Evolutionary conservation across 208 protist species (phyloP).

Genomic region (Trypanosoma grayi): DNA sequence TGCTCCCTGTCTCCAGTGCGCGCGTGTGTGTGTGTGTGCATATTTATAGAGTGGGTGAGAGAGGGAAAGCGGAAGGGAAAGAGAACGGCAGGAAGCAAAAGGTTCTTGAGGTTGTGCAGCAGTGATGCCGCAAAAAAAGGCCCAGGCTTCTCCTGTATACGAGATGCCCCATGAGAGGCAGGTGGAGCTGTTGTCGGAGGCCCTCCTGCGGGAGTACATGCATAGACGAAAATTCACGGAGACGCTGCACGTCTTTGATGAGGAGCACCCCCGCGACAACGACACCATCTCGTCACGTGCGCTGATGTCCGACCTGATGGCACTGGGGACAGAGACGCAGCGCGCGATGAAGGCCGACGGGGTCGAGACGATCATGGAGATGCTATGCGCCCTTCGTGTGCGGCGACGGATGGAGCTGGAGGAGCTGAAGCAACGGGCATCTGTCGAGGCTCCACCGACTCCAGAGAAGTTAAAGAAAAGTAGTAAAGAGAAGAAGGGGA

Average conservation of each 20-base stretch:
- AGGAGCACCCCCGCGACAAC: conserved; percentile 72
- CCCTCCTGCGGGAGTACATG: conserved; percentile 91
- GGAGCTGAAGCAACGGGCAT: conserved; percentile 39
- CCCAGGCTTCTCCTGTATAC: conserved; percentile 51
- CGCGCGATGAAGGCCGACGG: conserved; percentile 61
- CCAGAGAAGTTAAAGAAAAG: conserved; percentile 43
- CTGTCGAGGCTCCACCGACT: conserved; percentile 40
- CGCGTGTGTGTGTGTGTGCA: not conserved
- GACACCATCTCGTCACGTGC: conserved; percentile 84
- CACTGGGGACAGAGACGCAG: conserved; percentile 42
- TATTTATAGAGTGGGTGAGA: conserved; percentile 15
- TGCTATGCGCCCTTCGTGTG: conserved; percentile 81
- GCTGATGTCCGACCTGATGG: conserved; percentile 88
- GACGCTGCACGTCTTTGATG: conserved; percentile 85
- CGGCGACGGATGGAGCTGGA: conserved; percentile 50
- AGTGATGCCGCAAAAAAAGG: conserved; percentile 68
- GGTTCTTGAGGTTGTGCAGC: not conserved
- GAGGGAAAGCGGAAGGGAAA: no score
- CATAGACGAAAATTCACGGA: conserved; percentile 76
- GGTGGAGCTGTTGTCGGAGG: conserved; percentile 80
- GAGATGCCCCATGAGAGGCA: conserved; percentile 75
- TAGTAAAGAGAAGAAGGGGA: conserved; percentile 25
- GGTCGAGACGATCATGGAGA: conserved; percentile 91
- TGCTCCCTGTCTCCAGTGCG: not conserved
- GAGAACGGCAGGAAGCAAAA: not conserved